Base-by-base conservation (phyloP, 1,284 basidiomycete species). In the Trametes sp. region DNA sequence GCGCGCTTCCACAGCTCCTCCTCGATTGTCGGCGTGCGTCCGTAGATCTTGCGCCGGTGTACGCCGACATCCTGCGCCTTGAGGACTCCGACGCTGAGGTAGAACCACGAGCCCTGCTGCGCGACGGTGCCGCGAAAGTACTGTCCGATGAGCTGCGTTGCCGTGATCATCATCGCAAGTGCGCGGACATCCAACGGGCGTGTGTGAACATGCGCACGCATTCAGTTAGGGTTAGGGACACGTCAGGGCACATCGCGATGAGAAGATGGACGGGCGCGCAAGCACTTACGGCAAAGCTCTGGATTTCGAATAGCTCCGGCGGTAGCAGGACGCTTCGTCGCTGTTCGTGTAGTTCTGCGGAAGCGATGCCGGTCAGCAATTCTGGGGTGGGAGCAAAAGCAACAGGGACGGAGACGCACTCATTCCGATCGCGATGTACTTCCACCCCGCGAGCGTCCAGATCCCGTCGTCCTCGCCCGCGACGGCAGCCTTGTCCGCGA, bases 1-100 rank as follows among this genome's bases (percentile, higher is more conserved):
- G 82, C 80, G 21, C 86, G 77, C 69, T 82, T 84, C 74, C 82
- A 84, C 13, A 72, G 67, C 63, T 86, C 84, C 54, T 83, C 77
- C 57, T 85, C 80, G 65, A 74, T 59, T 65, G 75, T 67, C 5
- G 73, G 75, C 45, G 66, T 71, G 2, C 67, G 54, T 14, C 66
- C 68, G 50, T 78, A 75, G 13, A 76, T 71, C 50, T 78, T 78
- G 24, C 72, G 75, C 28, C 80, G 76, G 61, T 84, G 82, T 0
- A 76, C 77, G 26, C 82, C 82, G 19, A 80, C 74, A 50, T 84
- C 82, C 63, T 79, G 75, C 2, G 81, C 80, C 60, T 80, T 78
- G 16, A 83, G 76, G 28, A 85, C 70, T 9, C 81, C 84, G 21
- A 80, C 70, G 23, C 81, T 81, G 28, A 80, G 75, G 14, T 80